Base-by-base conservation (phyloP, 441 rosid genomes). In the Syzygium syzygioides region DNA sequence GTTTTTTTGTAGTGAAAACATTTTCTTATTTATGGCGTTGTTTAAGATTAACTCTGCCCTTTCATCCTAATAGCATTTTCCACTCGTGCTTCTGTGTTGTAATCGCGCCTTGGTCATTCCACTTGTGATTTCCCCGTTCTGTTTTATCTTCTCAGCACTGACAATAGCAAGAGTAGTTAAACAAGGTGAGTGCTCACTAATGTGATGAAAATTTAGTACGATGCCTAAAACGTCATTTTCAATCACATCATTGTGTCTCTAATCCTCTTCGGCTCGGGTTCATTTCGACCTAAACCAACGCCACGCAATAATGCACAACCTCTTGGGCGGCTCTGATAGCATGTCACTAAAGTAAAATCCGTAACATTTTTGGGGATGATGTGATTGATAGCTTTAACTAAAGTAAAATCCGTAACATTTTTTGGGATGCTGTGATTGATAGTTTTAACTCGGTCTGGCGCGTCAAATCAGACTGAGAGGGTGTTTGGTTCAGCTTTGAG, bases 391-490 rank as follows among this genome's bases (percentile, higher is more conserved):
- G 41, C 41, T 37, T 37, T 37, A 37, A 37, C 41, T 4, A 37
- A 4, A 37, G 41, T 37, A 37, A 37, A 37, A 37, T 37, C 41
- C 41, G 41, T 37, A 37, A 37, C 1, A 37, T 37, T 37, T 71
- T 23, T 9, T 23, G 23, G 0, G 23, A 62, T 18, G 45, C 9
- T 0, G 50, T 37, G 28, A 34, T 37, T 13, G 80, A 20, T 37
- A 20, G 1, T 50, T 37, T 20, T 28, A 37, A 71, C 15, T 13
- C 5, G 50, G 50, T 13, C 12, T 5, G 6, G 50, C 8, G 28
- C 15, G 41, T 37, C 3, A 1, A 11, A 11, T 71, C 0, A 12
- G 15, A 0, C 23, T 71, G 28, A 37, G 41, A 4, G 5, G 41
- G 5, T 37, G 41, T 37, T 37, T 37, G 41, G 41, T 37, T 37